These are phyloP conservation scores for Hypomontagnella monticulosa DNA, from an alignment of 495 filamentous ascomycete genomes.

Conservation along the genomic window DNA sequence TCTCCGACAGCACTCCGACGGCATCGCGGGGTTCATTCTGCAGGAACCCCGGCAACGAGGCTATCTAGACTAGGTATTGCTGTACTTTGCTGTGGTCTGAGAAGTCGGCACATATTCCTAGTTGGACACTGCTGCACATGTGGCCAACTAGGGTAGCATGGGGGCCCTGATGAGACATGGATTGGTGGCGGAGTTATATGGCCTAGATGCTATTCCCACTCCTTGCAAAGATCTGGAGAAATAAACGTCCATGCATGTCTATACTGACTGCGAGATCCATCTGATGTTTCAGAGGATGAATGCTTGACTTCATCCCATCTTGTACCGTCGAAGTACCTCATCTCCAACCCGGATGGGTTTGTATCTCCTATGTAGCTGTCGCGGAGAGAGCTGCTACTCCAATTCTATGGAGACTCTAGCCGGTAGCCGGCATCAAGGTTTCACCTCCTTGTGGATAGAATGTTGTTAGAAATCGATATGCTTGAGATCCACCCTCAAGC, in stretches of 20 bases:
- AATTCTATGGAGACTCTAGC: constrained; percentile 5
- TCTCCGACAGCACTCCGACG: constrained; percentile 10
- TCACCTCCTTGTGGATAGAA: constrained; percentile 1
- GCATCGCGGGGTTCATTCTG: constrained; percentile 29
- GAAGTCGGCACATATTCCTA: constrained; percentile 9
- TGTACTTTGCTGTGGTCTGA: constrained; percentile 9
- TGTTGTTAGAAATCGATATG: constrained; percentile 5
- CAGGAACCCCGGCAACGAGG: constrained; percentile 16
- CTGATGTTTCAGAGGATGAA: constrained; percentile 4
- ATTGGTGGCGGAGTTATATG: constrained; percentile 25
- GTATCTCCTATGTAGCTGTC: constrained; percentile 30
- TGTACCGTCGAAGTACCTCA: constrained; percentile 23
- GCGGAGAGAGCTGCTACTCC: not conserved
- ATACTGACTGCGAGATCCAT: constrained; percentile 7
- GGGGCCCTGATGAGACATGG: constrained; percentile 16
- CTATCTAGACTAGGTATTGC: constrained; percentile 16
- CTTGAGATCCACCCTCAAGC: constrained; percentile 17
- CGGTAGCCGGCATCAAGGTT: constrained; percentile 8
- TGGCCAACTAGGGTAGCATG: constrained; percentile 1
- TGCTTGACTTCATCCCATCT: constrained; percentile 11
- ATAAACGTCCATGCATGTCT: not conserved
- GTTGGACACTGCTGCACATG: constrained; percentile 18
- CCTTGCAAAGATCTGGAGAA: constrained; percentile 14
- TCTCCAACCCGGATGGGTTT: not conserved
- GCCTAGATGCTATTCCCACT: constrained; percentile 21